Conservation (phyloP, 331 rosid genomes). For the Malus hybrid region DNA sequence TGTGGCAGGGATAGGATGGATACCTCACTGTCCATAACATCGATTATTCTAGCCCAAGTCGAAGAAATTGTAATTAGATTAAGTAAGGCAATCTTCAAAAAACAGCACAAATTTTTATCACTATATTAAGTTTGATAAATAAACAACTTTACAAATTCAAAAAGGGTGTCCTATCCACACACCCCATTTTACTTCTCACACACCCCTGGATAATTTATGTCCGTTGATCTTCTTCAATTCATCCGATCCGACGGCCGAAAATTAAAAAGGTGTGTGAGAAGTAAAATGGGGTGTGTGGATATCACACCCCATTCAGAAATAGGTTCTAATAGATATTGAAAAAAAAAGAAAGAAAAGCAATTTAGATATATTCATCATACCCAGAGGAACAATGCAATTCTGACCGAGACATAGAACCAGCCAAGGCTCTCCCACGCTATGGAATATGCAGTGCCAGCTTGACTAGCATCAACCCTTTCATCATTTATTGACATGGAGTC, state of each 20-base stretch:
- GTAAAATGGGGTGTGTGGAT: no score
- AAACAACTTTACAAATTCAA: not conserved
- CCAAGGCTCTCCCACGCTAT: constrained; percentile 62
- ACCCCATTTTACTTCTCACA: no score
- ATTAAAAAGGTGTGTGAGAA: no score
- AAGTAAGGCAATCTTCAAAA: constrained; percentile 74
- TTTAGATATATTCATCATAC: constrained; percentile 28
- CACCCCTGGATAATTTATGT: no score
- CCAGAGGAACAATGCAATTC: constrained; percentile 93
- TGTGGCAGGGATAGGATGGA: constrained; percentile 6
- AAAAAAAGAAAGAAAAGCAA: not conserved
- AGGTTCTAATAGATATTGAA: not conserved
- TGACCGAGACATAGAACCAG: constrained; percentile 76
- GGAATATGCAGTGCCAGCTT: constrained; percentile 34
- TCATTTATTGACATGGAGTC: constrained; percentile 29
- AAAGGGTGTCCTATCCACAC: no score
- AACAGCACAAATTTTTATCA: constrained; percentile 10
- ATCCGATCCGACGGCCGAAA: no score
- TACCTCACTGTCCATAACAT: constrained; percentile 91
- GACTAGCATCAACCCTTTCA: constrained; percentile 30
- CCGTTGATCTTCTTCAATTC: no score
- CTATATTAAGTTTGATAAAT: constrained; percentile 7
- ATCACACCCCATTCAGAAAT: not conserved
- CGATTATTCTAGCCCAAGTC: constrained; percentile 96
- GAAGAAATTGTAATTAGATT: constrained; percentile 91